Evolutionary conservation across 2,329 filamentous ascomycete genomes (phyloP), one percentile per base, ranked within the genome.

Genomic region (Lasiodiplodia sp.): DNA sequence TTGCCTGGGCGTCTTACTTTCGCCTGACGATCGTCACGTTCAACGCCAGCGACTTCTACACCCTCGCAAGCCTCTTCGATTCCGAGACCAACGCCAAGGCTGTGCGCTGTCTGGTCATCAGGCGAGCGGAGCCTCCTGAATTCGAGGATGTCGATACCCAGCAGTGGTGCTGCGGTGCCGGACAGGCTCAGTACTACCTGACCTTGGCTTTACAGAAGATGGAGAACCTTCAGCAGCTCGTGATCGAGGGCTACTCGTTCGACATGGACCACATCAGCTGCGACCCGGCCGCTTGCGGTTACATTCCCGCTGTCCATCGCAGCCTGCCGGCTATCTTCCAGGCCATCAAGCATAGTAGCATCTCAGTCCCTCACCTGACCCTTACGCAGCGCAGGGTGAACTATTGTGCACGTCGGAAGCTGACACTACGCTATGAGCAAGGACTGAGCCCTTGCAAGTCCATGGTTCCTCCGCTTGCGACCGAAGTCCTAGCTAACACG

Each of bases 111-210:
- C 8, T 44, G 6, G 2, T 3, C 5, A 44, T 44, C 6, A 8
- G 0, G 18, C n/a, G 6, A 18, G 16, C 16, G 5, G 1, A n/a
- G 4, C 40, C 16, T 6, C 18, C 40, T 18, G 1, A 6, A 2
- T 5, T 7, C 8, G 4, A 2, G 3, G 5, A 4, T 18, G 5
- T 18, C 2, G 5, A 5, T 2, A 1, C 16, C 16, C 6, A 5
- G 14, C 6, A 18, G 7, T 44, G 8, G 18, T 44, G 40, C 18
- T 44, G 40, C 7, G 16, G 14, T 6, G 16, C 40, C 0, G 40
- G 40, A 18, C 16, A 44, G 1, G 40, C 16, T 6, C 40, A 44
- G 8, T 44, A 7, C 40, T 5, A 18, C 40, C 40, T 44, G 4
- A 44, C 40, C 16, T 18, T 18, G 4, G 40, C 40, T 7, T n/a